These are phyloP conservation scores for Salix dunnii DNA, from an alignment of 345 rosid species.

Conservation along the genomic window DNA sequence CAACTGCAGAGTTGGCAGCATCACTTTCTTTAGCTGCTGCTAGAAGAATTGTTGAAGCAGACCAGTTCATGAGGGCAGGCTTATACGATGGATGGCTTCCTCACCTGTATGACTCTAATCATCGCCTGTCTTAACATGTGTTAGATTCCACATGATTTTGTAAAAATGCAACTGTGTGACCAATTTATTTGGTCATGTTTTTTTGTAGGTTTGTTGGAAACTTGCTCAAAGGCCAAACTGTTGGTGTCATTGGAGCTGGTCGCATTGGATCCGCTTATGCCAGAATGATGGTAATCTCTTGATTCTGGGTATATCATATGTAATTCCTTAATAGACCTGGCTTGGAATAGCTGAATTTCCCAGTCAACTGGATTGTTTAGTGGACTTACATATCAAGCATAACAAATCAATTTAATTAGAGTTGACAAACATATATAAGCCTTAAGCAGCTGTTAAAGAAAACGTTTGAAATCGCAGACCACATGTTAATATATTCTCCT, in stretches of 20 bases:
- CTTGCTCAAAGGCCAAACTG: constrained; percentile 95
- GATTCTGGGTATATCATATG: no score
- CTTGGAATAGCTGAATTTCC: neutral
- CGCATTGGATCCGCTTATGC: constrained; percentile 99
- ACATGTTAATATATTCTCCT: neutral
- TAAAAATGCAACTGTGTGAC: neutral
- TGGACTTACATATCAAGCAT: neutral
- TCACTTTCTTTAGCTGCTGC: constrained; percentile 88
- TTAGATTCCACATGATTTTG: neutral
- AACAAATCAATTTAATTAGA: neutral
- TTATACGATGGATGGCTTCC: constrained; percentile 99
- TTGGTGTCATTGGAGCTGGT: constrained; percentile 98
- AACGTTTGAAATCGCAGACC: neutral
- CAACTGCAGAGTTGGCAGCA: constrained; percentile 94
- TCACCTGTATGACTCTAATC: constrained; percentile 45
- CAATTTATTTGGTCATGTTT: neutral
- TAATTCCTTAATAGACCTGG: neutral
- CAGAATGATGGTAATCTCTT: constrained; percentile 77
- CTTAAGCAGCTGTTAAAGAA: neutral
- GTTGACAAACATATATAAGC: neutral
- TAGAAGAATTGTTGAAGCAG: constrained; percentile 95
- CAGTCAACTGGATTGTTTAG: neutral
- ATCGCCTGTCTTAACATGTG: neutral
- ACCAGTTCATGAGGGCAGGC: constrained; percentile 93
- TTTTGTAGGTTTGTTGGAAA: constrained; percentile 77